Percentiles rank a stretch among this genome's conserved stretches.
Conservation (phyloP, 805 yeast species). For the Candida chilensis region DNA sequence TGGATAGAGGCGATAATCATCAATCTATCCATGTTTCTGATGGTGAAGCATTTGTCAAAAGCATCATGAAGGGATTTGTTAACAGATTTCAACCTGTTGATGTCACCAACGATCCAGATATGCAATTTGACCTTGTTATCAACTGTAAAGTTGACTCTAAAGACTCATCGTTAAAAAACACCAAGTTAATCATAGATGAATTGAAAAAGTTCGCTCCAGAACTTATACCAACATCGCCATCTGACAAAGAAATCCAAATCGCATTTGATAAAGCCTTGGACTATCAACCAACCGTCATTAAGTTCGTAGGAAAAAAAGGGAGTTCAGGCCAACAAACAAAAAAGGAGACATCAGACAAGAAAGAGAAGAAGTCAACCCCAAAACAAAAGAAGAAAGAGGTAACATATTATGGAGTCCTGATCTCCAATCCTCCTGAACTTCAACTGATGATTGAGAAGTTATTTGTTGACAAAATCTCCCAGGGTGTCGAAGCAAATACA, state of each 20-base stretch:
- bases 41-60: conserved; percentile 39
- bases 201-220: conserved; percentile 33
- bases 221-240: conserved; percentile 27
- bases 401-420: conserved; percentile 4
- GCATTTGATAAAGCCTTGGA: conserved; percentile 46
- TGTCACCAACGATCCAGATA: conserved; percentile 44
- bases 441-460: conserved; percentile 8
- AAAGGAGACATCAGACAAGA: conserved; percentile 6
- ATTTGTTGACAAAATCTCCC: conserved; percentile 1
- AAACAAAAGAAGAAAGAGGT: conserved; percentile 5
- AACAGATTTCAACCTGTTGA: conserved; percentile 58
- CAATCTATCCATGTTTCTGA: conserved; percentile 60
- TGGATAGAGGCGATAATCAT: conserved; percentile 76
- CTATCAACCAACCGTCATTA: conserved; percentile 44
- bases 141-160: conserved; percentile 34
- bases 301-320: conserved; percentile 12
- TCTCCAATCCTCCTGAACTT: too few relatives aligned
- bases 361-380: conserved; percentile 4
- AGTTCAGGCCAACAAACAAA: conserved; percentile 3
- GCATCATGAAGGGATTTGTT: conserved; percentile 69
- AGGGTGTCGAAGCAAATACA: conserved; percentile 1
- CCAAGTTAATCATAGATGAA: conserved; percentile 26
- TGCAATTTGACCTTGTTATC: conserved; percentile 55
- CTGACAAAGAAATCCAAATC: conserved; percentile 23
- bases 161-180: conserved; percentile 42